Conservation (phyloP, 2,329 filamentous ascomycete genomes). For the Cercospora berteroae region DNA sequence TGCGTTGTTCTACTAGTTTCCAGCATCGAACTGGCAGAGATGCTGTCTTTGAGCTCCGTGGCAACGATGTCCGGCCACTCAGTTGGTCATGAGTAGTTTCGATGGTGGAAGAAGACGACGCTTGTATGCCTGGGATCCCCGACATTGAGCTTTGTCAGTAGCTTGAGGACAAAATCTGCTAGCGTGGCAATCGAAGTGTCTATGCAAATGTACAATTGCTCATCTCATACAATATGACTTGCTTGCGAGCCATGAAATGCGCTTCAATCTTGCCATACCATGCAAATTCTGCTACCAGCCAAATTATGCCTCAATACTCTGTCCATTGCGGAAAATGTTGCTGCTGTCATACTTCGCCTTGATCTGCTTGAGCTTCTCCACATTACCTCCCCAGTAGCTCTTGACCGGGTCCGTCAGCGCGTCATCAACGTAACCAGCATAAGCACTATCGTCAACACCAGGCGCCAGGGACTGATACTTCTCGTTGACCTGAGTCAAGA, state of each 20-base stretch:
- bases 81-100: too few relatives aligned
- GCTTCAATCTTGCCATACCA: not conserved
- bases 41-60: not conserved
- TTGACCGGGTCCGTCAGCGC: constrained; percentile 33
- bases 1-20: not conserved
- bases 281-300: not conserved
- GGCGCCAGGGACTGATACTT: constrained; percentile 3
- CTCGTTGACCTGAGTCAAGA: constrained; percentile 12
- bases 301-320: constrained; percentile 10
- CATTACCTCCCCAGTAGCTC: constrained; percentile 33
- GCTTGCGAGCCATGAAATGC: not conserved
- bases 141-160: too few relatives aligned
- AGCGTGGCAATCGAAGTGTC: too few relatives aligned
- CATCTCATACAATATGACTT: too few relatives aligned
- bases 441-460: constrained; percentile 18
- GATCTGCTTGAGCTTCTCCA: constrained; percentile 32
- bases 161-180: too few relatives aligned
- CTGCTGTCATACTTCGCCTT: constrained; percentile 35
- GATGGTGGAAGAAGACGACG: too few relatives aligned
- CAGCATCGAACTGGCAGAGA: not conserved
- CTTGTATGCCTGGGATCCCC: too few relatives aligned
- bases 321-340: constrained; percentile 28
- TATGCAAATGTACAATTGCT: too few relatives aligned
- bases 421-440: constrained; percentile 28
- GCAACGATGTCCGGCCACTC: not conserved